Evolutionary conservation across 305 asterid species (phyloP), one percentile per base, ranked within the genome.

Genomic region (Withania somnifera): DNA sequence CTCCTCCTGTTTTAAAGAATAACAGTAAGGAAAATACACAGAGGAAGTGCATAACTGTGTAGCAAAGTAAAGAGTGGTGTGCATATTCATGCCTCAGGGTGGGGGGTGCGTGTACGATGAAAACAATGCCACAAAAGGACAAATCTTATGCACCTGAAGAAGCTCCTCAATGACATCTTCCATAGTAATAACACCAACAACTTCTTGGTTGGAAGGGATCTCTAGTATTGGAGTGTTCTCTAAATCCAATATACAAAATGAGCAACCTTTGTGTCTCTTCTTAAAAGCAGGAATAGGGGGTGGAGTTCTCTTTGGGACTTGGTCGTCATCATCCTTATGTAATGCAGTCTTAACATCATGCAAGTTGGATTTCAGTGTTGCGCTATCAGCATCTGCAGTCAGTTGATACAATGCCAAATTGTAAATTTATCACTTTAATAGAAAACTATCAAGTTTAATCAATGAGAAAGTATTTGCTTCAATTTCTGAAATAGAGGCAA

Each of bases 101-200:
- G 11, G 11, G 22, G 19, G 69, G 20, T 5, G 40, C 4, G 10
- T 42, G 40, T 20, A 45, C 14, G 15, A 45, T 14, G 58, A 45
- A 71, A 22, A 14, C 58, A 71, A 71, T 13, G 28, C 40, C 24
- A 45, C 57, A 71, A 24, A 71, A 45, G 58, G 79, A 71, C 14
- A 45, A 28, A 66, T 53, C 20, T 47, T 45, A 56, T 24, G 69
- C 89, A 95, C 99, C 98, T 95, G 99, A 86, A 96, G 99, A 87
- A 96, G 99, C 91, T 96, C 99, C 91, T 96, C 99, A 36, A 96
- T 96, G 87, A 96, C 99, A 83, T 96, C 99, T 86, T 96, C 98
- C 99, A 96, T 94, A 81, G 94, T 84, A 79, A 96, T 96, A 53
- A 96, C 99, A 81, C 99, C 99, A 63, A 96, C 97, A 26, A 89